Base-by-base conservation (phyloP, 805 yeast species). In the Metschnikowia santaceciliae region DNA sequence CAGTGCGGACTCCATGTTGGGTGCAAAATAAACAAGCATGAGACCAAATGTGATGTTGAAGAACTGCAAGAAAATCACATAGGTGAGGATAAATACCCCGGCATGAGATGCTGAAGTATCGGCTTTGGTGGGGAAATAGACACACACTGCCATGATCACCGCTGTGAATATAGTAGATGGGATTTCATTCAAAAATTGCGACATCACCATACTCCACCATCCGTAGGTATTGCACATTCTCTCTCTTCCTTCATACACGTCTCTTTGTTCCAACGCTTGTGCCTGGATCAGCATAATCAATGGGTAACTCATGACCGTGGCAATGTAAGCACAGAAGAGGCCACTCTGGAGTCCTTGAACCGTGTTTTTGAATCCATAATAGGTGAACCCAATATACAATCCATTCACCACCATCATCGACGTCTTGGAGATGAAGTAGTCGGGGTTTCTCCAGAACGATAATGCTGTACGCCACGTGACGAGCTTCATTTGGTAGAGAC, bases 141-240 rank as follows among this genome's bases (percentile, higher is more conserved):
- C 73, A 70, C 36, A 78, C 51, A 32, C 74, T 57, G 19, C 83
- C 20, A 35, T 15, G 14, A 35, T 7, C 14, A 35, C 38, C 0
- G 38, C 38, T 3, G 17, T n/a, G 38, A 35, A 35, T 1, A 35
- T 1, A 5, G 38, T 35, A 13, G 13, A 35, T 1, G 38, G 38
- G 14, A 35, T 57, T 63, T 86, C 92, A 52, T 74, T 74, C n/a
- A 80, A 37, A 53, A 71, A 71, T 57, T 83, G 83, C 3, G 84
- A 65, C 14, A 83, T 46, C 46, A 84, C 60, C 65, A 86, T 65
- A 36, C 77, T 66, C 22, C 81, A 72, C 91, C 91, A 86, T 59
- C 83, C 85, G 70, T 82, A 86, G 37, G 88, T 86, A 61, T 84
- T 85, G 5, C 88, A 82, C 54, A 82, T 78, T n/a, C 38, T 7